phyloP scores from a whole-genome alignment of 352 stramenopile genomes.

The Globisporangium paroecandrum region DNA sequence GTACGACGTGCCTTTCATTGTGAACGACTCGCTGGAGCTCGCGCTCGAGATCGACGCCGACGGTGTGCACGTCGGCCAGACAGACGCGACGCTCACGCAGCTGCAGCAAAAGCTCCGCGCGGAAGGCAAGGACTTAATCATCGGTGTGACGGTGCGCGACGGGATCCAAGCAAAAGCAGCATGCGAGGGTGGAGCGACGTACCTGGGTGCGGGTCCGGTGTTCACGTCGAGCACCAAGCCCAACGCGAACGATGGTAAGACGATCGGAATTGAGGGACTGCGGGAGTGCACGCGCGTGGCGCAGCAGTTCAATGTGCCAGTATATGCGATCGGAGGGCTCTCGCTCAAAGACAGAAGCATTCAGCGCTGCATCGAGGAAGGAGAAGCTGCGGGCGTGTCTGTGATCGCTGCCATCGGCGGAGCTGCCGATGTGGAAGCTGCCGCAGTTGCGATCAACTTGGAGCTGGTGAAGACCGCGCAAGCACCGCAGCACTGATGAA shows the following conservation, averaged over 20 bases:
- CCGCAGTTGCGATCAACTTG: constrained; percentile 23
- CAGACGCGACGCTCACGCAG: constrained; percentile 24
- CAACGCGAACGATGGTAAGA: constrained; percentile 45
- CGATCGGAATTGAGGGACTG: constrained; percentile 42
- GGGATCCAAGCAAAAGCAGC: constrained; percentile 34
- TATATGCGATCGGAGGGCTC: constrained; percentile 52
- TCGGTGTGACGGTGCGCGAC: constrained; percentile 54
- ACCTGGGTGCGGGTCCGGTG: constrained; percentile 50
- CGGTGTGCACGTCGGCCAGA: constrained; percentile 54
- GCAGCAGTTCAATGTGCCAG: constrained; percentile 29
- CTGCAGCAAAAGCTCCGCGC: constrained; percentile 20
- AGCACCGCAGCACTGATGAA: neutral
- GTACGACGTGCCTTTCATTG: constrained; percentile 43
- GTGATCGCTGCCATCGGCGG: constrained; percentile 51
- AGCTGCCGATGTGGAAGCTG: constrained; percentile 25
- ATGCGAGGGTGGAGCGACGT: constrained; percentile 41
- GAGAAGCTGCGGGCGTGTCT: constrained; percentile 36
- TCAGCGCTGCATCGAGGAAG: constrained; percentile 36
- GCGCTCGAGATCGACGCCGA: constrained; percentile 44
- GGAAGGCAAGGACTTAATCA: constrained; percentile 32
- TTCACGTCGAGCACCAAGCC: constrained; percentile 54
- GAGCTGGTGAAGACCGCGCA: constrained; percentile 21
- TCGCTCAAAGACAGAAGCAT: constrained; percentile 34
- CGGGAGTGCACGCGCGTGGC: constrained; percentile 23
- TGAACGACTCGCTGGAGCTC: constrained; percentile 53